These are phyloP conservation scores for Colletotrichum eleusines DNA, from an alignment of 2,329 filamentous ascomycete species.

Conservation along the genomic window DNA sequence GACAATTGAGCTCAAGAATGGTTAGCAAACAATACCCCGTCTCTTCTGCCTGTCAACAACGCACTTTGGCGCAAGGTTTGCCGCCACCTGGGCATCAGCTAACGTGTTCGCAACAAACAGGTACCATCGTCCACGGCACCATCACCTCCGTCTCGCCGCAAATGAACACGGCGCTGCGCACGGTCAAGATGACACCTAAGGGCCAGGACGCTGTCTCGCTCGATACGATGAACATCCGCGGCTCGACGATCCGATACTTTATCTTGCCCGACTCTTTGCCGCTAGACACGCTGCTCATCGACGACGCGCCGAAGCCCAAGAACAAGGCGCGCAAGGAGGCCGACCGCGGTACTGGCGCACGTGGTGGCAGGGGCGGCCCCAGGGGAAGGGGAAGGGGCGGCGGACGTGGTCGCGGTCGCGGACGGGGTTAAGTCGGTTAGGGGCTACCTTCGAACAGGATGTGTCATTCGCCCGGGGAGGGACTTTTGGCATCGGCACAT, in stretches of 20 bases:
- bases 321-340: conserved; percentile 98
- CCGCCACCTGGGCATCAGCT: neutral
- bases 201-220: conserved; percentile 88
- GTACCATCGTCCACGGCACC: conserved; percentile 95
- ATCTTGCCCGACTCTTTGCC: conserved; percentile 96
- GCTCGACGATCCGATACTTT: conserved; percentile 95
- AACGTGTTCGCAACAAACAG: conserved; percentile 57
- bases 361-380: conserved; percentile 62
- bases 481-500: neutral
- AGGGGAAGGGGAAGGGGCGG: conserved; percentile 67
- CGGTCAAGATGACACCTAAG: conserved; percentile 95
- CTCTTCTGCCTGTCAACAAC: neutral
- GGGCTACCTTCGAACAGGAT: neutral
- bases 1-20: conserved; percentile 98
- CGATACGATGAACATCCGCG: conserved; percentile 96
- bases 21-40: conserved; percentile 59
- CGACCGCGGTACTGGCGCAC: conserved; percentile 69
- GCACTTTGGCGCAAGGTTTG: neutral
- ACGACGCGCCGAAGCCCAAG: conserved; percentile 98
- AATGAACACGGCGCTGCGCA: conserved; percentile 97
- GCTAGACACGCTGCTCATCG: conserved; percentile 93
- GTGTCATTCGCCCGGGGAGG: neutral
- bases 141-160: conserved; percentile 96
- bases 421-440: conserved; percentile 1
- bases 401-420: conserved; percentile 57